Conservation (phyloP, 345 rosid genomes). For the Arabis hirsuta region DNA sequence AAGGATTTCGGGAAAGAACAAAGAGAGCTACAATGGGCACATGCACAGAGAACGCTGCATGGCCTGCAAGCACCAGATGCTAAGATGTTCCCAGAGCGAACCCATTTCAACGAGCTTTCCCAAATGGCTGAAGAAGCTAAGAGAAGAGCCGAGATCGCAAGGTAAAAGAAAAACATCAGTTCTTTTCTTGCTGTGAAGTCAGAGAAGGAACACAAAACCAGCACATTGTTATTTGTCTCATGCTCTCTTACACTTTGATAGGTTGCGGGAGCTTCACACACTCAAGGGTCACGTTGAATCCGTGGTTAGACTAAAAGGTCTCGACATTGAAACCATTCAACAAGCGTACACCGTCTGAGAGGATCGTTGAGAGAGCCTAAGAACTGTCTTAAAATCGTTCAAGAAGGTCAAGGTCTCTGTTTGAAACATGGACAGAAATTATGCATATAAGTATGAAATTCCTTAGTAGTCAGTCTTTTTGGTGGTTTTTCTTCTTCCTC, state of each 20-base stretch:
- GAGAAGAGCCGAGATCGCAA: conserved; percentile 96
- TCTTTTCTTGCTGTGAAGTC: background rate
- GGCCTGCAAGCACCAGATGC: conserved; percentile 94
- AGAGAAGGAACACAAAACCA: conserved; percentile 5
- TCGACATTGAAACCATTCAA: conserved; percentile 96
- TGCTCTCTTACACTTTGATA: conserved; percentile 37
- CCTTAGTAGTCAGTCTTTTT: conserved; percentile 22
- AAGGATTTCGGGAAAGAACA: conserved; percentile 98
- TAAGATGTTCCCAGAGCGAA: conserved; percentile 85
- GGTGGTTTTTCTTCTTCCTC: background rate
- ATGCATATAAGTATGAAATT: conserved; percentile 39
- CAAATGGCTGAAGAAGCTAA: conserved; percentile 99
- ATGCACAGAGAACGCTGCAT: conserved; percentile 95
- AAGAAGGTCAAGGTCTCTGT: conserved; percentile 24
- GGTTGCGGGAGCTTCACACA: conserved; percentile 93
- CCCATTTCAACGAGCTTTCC: conserved; percentile 86
- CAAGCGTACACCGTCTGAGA: conserved; percentile 89
- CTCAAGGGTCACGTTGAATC: conserved; percentile 98
- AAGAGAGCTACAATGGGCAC: conserved; percentile 99
- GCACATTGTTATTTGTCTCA: conserved; percentile 21
- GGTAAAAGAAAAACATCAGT: conserved; percentile 48
- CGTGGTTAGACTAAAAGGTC: conserved; percentile 88
- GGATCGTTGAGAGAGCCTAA: conserved; percentile 4
- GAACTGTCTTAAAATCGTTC: conserved; percentile 10
- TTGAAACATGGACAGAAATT: background rate